These are phyloP conservation scores for Lentinula novae-zelandiae DNA, from an alignment of 1,284 basidiomycete species.

Conservation along the genomic window DNA sequence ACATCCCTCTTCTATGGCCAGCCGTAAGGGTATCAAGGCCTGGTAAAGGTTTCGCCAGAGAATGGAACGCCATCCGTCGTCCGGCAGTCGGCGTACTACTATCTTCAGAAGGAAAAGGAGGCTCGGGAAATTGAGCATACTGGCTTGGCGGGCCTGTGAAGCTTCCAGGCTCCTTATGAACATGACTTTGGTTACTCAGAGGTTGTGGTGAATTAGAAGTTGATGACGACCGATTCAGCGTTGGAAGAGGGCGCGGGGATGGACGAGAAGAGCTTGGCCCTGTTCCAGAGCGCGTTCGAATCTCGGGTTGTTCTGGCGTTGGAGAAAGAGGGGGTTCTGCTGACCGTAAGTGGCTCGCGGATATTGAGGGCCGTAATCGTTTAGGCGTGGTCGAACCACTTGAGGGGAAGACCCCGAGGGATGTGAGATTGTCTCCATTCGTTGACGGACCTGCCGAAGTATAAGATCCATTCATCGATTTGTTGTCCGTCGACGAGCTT, in stretches of 20 bases:
- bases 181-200: constrained; percentile 27
- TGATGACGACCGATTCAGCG: constrained; percentile 48
- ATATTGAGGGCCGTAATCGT: constrained; percentile 66
- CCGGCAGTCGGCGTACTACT: constrained; percentile 39
- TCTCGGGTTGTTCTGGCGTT: constrained; percentile 35
- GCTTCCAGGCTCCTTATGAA: constrained; percentile 42
- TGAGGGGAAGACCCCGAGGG: constrained; percentile 41
- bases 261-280: constrained; percentile 44
- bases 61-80: constrained; percentile 64
- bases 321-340: constrained; percentile 30
- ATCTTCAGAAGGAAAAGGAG: constrained; percentile 40
- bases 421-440: constrained; percentile 50
- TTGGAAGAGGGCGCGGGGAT: constrained; percentile 33
- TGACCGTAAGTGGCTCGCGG: constrained; percentile 69
- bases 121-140: constrained; percentile 69
- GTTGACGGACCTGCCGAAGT: constrained; percentile 45
- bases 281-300: constrained; percentile 64
- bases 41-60: constrained; percentile 49
- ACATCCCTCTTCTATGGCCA: constrained; percentile 59
- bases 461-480: constrained; percentile 53
- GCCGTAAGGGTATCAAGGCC: constrained; percentile 40
- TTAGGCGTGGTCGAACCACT: constrained; percentile 58
- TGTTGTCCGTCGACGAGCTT: constrained; percentile 69
- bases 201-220: constrained; percentile 44
- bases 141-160: constrained; percentile 64